Base-by-base conservation (phyloP, 1,139 yeast genomes). In the Yamadazyma triangularis region DNA sequence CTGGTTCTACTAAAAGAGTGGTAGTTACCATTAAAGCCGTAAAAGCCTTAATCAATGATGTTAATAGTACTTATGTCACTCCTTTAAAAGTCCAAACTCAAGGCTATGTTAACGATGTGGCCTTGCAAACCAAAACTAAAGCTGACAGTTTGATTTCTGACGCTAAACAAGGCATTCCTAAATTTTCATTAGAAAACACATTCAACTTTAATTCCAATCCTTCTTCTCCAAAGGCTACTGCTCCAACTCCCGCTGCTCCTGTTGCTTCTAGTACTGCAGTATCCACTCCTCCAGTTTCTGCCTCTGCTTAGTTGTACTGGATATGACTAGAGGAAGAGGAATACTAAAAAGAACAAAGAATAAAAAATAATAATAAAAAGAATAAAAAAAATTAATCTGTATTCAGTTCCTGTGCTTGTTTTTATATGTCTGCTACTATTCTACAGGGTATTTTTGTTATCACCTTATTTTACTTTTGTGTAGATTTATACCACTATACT, bases 41-140 rank as follows among this genome's bases (percentile, higher is more conserved):
- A 9, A 47, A 57, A 23, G 50, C 58, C 31, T 53, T 67, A 32
- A 48, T 62, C 33, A 54, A 47, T 40, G 58, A 56, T 34, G 51
- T 67, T 34, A 62, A 66, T 43, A 55, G 56, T 24, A 58, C 56
- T 29, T 62, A 54, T 48, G 52, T 66, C 32, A 62, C 57, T 41
- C 73, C 73, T 20, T 60, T 66, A 44, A 63, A 56, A 42, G 47
- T 49, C 26, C 65, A 64, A 41, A 65, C 73, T 29, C 64, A 62
- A 36, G 67, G 51, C 31, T 62, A 60, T 42, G 69, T 60, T 15
- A 41, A 40, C 30, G 70, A 63, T 27, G 61, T 62, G 24, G 57
- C 64, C 19, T 46, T 50, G 24, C 56, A 53, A 33, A 56, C 65
- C 36, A 62, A 53, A 42, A 50, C 46, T 35, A 62, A 56, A 45